Percentiles rank a stretch among this genome's conserved stretches.
These are phyloP conservation scores for Ceratocystis colombiana DNA, from an alignment of 2,329 filamentous ascomycete genomes.

Conservation along the genomic window DNA sequence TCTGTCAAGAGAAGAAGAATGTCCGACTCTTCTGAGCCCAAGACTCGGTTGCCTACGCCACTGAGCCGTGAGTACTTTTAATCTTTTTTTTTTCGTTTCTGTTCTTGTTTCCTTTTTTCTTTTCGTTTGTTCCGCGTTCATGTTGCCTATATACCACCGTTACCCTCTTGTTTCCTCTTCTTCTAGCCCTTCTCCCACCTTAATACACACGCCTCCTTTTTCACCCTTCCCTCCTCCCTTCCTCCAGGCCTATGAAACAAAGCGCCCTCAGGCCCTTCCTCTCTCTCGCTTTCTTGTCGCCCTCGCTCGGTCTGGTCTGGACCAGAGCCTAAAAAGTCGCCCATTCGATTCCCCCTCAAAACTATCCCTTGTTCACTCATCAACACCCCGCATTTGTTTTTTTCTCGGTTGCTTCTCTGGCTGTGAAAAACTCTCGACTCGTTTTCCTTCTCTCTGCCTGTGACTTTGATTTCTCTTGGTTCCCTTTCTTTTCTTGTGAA, in stretches of 20 bases:
- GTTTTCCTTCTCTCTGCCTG: background rate
- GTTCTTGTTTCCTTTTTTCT: background rate
- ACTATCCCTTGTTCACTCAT: conserved; percentile 13
- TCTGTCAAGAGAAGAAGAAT: conserved; percentile 22
- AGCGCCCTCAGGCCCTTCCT: background rate
- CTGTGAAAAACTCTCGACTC: conserved; percentile 5
- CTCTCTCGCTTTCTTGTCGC: background rate
- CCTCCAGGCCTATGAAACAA: background rate
- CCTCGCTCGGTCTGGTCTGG: conserved; percentile 6
- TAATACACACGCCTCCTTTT: too few species aligned
- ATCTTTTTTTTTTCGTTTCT: background rate
- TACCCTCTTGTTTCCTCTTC: background rate
- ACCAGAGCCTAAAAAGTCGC: background rate
- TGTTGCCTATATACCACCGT: background rate
- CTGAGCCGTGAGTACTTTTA: conserved; percentile 17
- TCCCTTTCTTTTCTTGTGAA: background rate
- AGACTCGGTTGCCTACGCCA: conserved; percentile 15
- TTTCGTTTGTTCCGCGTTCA: too few species aligned
- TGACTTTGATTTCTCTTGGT: background rate
- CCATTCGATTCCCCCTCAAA: conserved; percentile 9
- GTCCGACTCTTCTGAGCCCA: conserved; percentile 21
- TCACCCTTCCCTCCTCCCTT: background rate
- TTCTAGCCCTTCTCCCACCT: background rate
- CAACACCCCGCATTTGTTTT: conserved; percentile 11
- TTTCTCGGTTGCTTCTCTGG: conserved; percentile 12